Evolutionary conservation across 805 yeast genomes (phyloP), one percentile per base, ranked within the genome.

Genomic region (Wickerhamiella sorbophila): DNA sequence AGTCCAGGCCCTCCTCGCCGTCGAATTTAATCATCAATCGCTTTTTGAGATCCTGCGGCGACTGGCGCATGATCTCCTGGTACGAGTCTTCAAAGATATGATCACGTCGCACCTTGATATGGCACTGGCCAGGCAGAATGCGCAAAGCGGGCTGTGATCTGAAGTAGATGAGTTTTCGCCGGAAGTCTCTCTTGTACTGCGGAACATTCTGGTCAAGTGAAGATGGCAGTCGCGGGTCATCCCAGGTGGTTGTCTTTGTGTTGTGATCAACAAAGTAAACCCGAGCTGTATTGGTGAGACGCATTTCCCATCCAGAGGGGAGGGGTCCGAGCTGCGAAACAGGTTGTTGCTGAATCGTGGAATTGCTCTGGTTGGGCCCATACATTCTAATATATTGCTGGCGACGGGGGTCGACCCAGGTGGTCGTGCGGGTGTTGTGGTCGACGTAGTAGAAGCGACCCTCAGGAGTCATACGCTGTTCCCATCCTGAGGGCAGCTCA

Each of bases 261-360:
- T 91, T 91, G 68, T 91, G 99, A 63, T 91, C 99, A 51, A 91
- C 99, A 62, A 91, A 91, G 62, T 91, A 91, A 18, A 91, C 98
- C 61, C 99, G 76, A 8, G 98, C 96, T 1, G 98, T 91, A 63
- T 91, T 91, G 34, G 99, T 93, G 57, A 91, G 73, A 64, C 99
- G 81, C 99, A 91, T 91, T 68, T 91, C 99, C 99, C 99, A 91
- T 42, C 99, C 99, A 42, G 88, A 77, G 38, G 99, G 99, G 57
- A 91, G 70, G 41, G 98, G 98, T 15, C 98, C 98, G 62, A 91
- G 71, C 58, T 93, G 97, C 35, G 94, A 81, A 10, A 91, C 95
- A 24, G 97, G 95, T 67, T 91, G 98, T 55, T 91, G 97, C 65
- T 87, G 95, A 52, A 88, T 85, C 17, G 95, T 85, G 4, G 95